Base-by-base conservation (phyloP, 176 grass and related monocot genomes). In the Oryza brachyantha region DNA sequence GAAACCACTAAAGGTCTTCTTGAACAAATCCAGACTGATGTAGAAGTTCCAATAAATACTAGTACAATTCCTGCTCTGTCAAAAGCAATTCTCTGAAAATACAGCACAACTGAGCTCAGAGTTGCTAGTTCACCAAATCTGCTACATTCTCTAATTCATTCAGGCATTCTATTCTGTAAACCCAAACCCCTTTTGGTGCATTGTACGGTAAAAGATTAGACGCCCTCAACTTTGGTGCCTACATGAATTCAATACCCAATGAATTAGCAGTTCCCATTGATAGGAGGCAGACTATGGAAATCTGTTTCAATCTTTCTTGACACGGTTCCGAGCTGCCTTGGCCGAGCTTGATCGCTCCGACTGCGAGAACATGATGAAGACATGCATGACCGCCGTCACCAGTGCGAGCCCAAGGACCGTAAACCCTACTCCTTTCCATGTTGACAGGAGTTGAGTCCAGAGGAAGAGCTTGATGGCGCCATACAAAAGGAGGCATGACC, bases 311-410 rank as follows among this genome's bases (percentile, higher is more conserved):
- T 92, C 93, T 68, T 92, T 88, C 70, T 94, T 91, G 11, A 42
- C 72, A 59, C 83, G 50, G 83, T 74, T 75, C 13, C 76, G 72
- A 31, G 88, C 92, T 7, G 86, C 88, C 85, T 38, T 94, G 11
- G 92, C 92, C 3, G 88, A 70, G 61, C 79, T 86, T 1, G 88
- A 94, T 16, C 88, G 70, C 50, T 94, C 92, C 0, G 92, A 74
- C 11, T 94, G 92, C 29, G 92, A 89, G 78, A 94, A 91, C 73
- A 66, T 29, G 60, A 94, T 84, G 37, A 89, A 91, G 9, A 94
- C 50, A 32, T 91, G 92, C 92, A 94, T 94, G 21, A 90, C 68
- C 13, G 79, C 40, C 0, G 80, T 84, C 5, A 94, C 92, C 22
- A 94, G 73, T 12, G 80, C 64, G 38, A 91, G 64, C 29, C 86